Percentiles rank a stretch among this genome's conserved stretches.
Conservation (phyloP, 768 basidiomycete species). For the Tremella yokohamensis region DNA sequence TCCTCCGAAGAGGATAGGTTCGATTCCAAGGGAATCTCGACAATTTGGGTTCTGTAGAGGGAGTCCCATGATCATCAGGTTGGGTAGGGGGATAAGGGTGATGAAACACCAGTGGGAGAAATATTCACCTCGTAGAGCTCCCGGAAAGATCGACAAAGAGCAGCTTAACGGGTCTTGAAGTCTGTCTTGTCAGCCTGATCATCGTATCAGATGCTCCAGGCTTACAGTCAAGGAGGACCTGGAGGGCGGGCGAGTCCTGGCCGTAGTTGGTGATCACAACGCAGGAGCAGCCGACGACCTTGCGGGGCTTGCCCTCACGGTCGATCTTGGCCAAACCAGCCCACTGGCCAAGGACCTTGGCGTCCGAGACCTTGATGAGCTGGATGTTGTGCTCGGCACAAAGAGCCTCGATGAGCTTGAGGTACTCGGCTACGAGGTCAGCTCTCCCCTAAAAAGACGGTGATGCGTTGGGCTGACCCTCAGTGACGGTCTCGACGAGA, state of each 20-base stretch:
- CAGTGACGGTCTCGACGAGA: constrained; percentile 96
- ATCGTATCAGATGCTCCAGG: constrained; percentile 1
- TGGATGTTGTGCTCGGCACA: constrained; percentile 99
- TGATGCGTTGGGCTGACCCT: constrained; percentile 53
- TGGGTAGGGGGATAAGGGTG: constrained; percentile 4
- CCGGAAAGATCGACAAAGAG: background rate
- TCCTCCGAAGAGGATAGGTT: constrained; percentile 51
- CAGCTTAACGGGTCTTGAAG: constrained; percentile 84
- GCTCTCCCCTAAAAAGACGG: background rate
- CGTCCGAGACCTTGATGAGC: constrained; percentile 97
- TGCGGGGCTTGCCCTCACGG: constrained; percentile 95
- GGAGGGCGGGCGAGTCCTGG: constrained; percentile 86
- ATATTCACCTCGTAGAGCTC: constrained; percentile 9
- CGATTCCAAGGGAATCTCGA: constrained; percentile 52
- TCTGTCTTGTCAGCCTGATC: constrained; percentile 48
- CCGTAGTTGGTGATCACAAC: constrained; percentile 99
- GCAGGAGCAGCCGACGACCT: constrained; percentile 61
- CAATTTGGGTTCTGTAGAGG: constrained; percentile 49
- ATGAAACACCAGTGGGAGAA: background rate
- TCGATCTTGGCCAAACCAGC: constrained; percentile 99
- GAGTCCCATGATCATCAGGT: constrained; percentile 51
- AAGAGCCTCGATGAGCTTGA: constrained; percentile 99
- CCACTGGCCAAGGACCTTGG: constrained; percentile 97
- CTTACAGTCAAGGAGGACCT: constrained; percentile 59
- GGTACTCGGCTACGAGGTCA: constrained; percentile 71